Evolutionary conservation across 2,329 filamentous ascomycete species (phyloP).

Genomic region (Setomelanomma holmii): DNA sequence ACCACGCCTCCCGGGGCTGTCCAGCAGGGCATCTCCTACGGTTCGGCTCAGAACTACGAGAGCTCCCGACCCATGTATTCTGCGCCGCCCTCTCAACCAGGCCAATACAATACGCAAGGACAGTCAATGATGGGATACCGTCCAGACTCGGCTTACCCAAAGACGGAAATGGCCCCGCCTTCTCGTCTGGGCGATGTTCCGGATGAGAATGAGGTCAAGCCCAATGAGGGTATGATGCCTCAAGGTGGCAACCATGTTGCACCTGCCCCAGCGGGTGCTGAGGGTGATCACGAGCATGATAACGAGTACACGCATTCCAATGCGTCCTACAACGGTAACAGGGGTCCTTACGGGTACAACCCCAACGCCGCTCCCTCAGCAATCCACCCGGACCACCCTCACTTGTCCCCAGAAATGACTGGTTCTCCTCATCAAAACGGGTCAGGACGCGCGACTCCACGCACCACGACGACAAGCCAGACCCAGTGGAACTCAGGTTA

Average conservation of each 20-base stretch:
- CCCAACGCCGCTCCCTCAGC: constrained; percentile 69
- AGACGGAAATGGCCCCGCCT: constrained; percentile 88
- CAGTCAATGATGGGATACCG: constrained; percentile 70
- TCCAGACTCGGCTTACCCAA: constrained; percentile 64
- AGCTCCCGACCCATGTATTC: constrained; percentile 80
- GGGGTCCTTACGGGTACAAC: constrained; percentile 78
- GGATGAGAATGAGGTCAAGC: constrained; percentile 70
- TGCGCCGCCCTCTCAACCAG: constrained; percentile 68
- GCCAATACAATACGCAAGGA: constrained; percentile 71
- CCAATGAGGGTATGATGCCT: constrained; percentile 64
- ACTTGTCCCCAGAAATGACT: constrained; percentile 82
- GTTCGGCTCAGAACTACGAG: constrained; percentile 75
- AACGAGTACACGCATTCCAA: constrained; percentile 86
- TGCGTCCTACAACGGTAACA: constrained; percentile 73
- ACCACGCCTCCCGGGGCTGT: constrained; percentile 85
- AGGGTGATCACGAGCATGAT: constrained; percentile 77
- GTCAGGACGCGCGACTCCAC: constrained; percentile 84
- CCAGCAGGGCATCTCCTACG: constrained; percentile 82
- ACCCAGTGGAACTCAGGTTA: constrained; percentile 78
- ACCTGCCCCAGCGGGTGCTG: constrained; percentile 67
- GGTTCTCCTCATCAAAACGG: constrained; percentile 83
- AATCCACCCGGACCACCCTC: constrained; percentile 74
- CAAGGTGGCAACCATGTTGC: constrained; percentile 57
- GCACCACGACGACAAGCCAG: constrained; percentile 75
- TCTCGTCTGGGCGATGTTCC: constrained; percentile 68